These are phyloP conservation scores for Alternaria conjuncta DNA, from an alignment of 2,329 filamentous ascomycete genomes.

Conservation along the genomic window DNA sequence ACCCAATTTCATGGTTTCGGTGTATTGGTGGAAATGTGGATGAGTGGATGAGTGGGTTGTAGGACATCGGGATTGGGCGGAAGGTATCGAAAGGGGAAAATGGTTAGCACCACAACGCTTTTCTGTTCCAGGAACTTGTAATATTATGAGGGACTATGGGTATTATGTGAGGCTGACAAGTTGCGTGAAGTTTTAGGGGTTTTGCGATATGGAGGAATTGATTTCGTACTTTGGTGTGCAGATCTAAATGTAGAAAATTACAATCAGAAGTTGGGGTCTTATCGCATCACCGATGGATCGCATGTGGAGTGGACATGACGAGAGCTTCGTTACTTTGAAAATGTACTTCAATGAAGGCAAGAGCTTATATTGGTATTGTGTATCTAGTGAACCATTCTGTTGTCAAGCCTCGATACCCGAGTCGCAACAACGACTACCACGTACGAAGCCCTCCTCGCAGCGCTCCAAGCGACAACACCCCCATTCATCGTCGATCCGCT, in stretches of 20 bases:
- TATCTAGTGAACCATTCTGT: not conserved
- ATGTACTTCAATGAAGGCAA: not conserved
- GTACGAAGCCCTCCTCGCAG: not conserved
- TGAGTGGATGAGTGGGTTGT: not conserved
- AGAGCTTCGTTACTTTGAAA: not conserved
- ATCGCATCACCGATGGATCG: not conserved
- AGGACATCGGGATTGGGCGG: not conserved
- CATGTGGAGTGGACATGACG: not conserved
- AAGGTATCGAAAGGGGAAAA: not conserved
- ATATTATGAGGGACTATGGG: not conserved
- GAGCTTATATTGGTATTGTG: not conserved
- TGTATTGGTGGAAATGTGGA: not conserved
- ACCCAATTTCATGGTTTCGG: not conserved
- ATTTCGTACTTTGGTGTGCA: not conserved
- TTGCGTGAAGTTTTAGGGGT: not conserved
- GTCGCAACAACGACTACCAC: not conserved
- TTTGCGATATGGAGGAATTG: not conserved
- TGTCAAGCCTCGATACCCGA: not conserved
- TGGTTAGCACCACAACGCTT: not conserved
- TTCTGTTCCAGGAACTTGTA: not conserved
- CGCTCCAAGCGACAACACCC: not conserved
- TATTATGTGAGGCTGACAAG: not conserved
- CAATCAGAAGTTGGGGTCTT: not conserved
- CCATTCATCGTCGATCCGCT: not conserved
- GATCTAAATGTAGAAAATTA: too few relatives aligned